These are phyloP conservation scores for Musa acuminata DNA, from an alignment of 176 grass and related monocot species.

Conservation along the genomic window DNA sequence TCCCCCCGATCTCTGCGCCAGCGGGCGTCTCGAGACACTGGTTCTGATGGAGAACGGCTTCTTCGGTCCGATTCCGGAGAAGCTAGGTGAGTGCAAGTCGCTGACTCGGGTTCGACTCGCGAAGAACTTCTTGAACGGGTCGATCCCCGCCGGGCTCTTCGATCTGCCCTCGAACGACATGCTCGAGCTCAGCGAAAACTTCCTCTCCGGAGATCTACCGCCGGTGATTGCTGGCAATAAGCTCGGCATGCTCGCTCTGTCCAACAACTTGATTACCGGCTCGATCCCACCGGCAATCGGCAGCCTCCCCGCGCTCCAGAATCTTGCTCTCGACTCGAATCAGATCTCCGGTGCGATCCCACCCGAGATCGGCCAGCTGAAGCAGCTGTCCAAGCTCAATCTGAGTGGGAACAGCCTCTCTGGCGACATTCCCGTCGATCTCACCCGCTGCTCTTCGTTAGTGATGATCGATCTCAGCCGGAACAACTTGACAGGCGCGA, in stretches of 20 bases:
- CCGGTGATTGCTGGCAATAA: conserved; percentile 21
- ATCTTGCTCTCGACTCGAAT: conserved; percentile 56
- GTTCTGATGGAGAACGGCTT: conserved; percentile 78
- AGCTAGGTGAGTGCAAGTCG: conserved; percentile 61
- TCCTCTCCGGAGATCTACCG: conserved; percentile 58
- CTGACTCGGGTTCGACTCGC: conserved; percentile 44
- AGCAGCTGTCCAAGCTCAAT: conserved; percentile 50
- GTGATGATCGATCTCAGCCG: conserved; percentile 58
- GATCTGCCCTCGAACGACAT: conserved; percentile 52
- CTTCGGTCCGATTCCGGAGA: conserved; percentile 52
- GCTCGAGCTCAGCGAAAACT: conserved; percentile 68
- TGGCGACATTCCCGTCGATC: conserved; percentile 44
- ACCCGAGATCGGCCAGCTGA: conserved; percentile 39
- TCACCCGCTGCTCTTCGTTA: conserved; percentile 42
- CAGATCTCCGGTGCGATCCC: conserved; percentile 44
- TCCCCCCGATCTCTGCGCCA: conserved; percentile 43
- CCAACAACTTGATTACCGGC: conserved; percentile 16
- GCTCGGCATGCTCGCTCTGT: conserved; percentile 1
- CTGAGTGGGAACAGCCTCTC: conserved; percentile 56
- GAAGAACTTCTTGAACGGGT: conserved; percentile 54
- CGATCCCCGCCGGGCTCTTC: conserved; percentile 51
- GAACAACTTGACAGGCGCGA: conserved; percentile 47
- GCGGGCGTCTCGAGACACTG: conserved; percentile 34
- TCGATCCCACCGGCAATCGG: conserved; percentile 55
- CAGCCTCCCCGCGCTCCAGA: conserved; percentile 54